phyloP scores from a whole-genome alignment of 2,329 filamentous ascomycete genomes.

The Arachnomyces sp. region DNA sequence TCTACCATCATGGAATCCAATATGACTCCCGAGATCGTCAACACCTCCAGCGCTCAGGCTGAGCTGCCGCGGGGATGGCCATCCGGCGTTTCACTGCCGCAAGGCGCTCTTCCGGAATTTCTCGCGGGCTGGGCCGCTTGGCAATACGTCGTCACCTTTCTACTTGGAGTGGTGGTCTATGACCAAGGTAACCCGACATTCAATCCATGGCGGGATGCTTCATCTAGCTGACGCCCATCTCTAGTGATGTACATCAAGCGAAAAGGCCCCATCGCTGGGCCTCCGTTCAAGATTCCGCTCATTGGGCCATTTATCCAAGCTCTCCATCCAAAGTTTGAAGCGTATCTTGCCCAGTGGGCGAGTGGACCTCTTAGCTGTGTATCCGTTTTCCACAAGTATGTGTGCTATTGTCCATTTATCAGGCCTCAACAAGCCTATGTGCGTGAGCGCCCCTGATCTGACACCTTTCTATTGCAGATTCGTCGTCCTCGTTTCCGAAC shows the following conservation, averaged over 20 bases:
- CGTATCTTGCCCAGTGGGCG: conserved; percentile 77
- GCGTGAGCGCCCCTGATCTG: background rate
- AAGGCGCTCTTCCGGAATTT: no score
- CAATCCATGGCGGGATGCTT: no score
- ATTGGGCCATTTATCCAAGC: conserved; percentile 84
- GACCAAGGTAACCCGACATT: conserved; percentile 62
- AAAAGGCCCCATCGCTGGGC: conserved; percentile 65
- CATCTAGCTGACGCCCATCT: conserved; percentile 5
- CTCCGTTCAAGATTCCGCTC: conserved; percentile 64
- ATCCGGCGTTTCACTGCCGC: no score
- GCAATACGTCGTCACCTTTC: conserved; percentile 41
- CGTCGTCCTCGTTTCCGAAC: conserved; percentile 82
- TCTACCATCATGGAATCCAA: no score
- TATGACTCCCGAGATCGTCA: no score
- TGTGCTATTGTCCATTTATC: background rate
- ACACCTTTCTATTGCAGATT: conserved; percentile 49
- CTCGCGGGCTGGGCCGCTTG: no score
- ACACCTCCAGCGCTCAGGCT: no score
- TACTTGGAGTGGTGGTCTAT: conserved; percentile 64
- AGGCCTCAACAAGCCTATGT: background rate
- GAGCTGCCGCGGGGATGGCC: no score
- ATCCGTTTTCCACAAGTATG: conserved; percentile 89
- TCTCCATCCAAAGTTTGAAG: conserved; percentile 74
- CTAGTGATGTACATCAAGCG: conserved; percentile 60
- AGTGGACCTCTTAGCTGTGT: conserved; percentile 87